A percentile compares a stretch with the other conserved stretches of the same genome.
phyloP scores from a whole-genome alignment of 2,329 filamentous ascomycete species.

The Pseudocercospora fuligena region DNA sequence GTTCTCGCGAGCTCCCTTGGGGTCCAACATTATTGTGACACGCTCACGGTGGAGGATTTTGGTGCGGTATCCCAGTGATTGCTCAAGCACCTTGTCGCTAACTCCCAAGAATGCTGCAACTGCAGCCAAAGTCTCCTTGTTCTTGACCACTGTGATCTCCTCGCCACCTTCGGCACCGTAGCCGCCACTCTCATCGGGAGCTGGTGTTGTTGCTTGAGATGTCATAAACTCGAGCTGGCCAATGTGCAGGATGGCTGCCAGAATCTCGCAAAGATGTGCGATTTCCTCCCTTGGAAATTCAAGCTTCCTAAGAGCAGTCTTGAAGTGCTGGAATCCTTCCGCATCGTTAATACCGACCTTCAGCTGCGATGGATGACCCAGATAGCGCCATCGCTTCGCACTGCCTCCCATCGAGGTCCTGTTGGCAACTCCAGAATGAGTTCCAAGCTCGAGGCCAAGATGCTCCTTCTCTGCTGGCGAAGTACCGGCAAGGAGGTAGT shows the following conservation, averaged over 20 bases:
- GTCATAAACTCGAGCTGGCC: conserved; percentile 94
- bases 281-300: conserved; percentile 94
- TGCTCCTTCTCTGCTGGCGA: conserved; percentile 89
- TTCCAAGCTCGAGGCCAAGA: conserved; percentile 64
- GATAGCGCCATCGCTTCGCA: conserved; percentile 92
- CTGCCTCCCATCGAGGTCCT: conserved; percentile 58
- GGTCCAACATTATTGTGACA: conserved; percentile 98
- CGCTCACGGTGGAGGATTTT: conserved; percentile 95
- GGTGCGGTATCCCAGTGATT: conserved; percentile 90
- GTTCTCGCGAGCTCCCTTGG: conserved; percentile 84
- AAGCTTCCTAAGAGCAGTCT: conserved; percentile 89
- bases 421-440: conserved; percentile 56
- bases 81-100: conserved; percentile 77
- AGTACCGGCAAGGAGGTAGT: conserved; percentile 92
- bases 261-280: conserved; percentile 92
- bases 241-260: conserved; percentile 94
- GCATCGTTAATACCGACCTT: conserved; percentile 96
- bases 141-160: conserved; percentile 83
- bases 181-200: conserved; percentile 89
- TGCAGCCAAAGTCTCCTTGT: conserved; percentile 84
- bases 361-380: conserved; percentile 93
- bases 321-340: conserved; percentile 96
- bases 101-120: conserved; percentile 96
- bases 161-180: conserved; percentile 95
- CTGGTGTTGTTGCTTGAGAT: conserved; percentile 75